phyloP scores from a whole-genome alignment of 441 rosid genomes.

The Mallotus repandus region DNA sequence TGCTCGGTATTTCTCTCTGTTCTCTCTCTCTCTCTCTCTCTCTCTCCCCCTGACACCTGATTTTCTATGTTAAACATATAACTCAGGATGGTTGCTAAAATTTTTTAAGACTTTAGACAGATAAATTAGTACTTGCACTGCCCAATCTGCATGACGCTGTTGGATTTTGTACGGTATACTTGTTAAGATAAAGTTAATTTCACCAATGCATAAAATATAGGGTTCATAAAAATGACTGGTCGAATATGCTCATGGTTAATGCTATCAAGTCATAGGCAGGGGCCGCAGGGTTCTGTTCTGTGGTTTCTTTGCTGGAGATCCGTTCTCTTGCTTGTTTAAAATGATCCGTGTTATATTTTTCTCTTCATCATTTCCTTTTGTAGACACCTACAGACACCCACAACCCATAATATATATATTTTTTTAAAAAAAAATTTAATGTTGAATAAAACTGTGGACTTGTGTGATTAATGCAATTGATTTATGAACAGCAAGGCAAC shows the following conservation, averaged over 20 bases:
- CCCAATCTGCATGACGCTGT: neutral
- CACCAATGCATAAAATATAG: neutral
- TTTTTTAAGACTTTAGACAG: neutral
- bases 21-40: conserved; percentile 12
- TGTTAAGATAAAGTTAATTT: neutral
- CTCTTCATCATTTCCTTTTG: neutral
- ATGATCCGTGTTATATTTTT: neutral
- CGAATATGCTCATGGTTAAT: neutral
- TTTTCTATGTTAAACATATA: neutral
- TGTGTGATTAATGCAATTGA: conserved; percentile 24
- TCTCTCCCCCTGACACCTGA: neutral
- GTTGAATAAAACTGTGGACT: neutral
- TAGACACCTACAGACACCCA: neutral
- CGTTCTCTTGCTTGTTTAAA: neutral
- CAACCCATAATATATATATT: neutral
- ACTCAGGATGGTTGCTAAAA: neutral
- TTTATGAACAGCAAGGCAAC: conserved; percentile 83
- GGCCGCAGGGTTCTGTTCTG: neutral
- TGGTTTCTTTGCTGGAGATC: neutral
- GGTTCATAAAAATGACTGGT: neutral
- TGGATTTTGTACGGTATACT: neutral
- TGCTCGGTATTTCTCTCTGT: conserved; percentile 57
- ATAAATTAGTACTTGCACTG: neutral
- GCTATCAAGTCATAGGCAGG: neutral
- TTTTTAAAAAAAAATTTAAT: neutral